Base-by-base conservation (phyloP, 2,329 filamentous ascomycete genomes). In the Penicillium decumbens region DNA sequence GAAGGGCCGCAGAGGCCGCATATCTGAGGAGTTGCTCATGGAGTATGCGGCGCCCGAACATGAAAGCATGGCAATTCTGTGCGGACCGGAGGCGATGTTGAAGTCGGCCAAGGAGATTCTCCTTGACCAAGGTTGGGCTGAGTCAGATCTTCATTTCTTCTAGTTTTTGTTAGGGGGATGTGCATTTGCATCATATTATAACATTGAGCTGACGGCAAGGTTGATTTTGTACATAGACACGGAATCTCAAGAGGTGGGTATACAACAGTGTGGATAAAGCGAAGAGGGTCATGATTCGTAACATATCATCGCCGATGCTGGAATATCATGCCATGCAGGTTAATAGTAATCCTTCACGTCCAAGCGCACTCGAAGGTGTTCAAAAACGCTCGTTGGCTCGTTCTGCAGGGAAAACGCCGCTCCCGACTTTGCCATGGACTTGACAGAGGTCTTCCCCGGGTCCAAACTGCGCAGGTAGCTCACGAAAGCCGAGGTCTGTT, bases 41-140 rank as follows among this genome's bases (percentile, higher is more conserved):
- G 77, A 80, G 53, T 79, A 88, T 65, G 73, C 56, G 29, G 56
- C 61, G 33, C 65, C 56, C n/a, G 74, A 73, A 0, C 77, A 80
- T 52, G 77, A 79, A 10, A 66, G 68, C 23, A 66, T 95, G 75
- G 82, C 89, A 12, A 70, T 95, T 50, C 77, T 95, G 13, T 95
- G 90, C 71, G 90, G 90, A 2, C 90, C 90, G 0, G 81, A 79
- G 58, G 72, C 84, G 3, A 75, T 95, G 74, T 89, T 95, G 71
- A 84, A 82, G 61, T 81, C 77, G 49, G 82, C 81, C 3, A 78
- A 79, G 56, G 66, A 72, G 40, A 78, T 80, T 24, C 65, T 87
- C 60, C 65, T 76, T 46, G 77, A 75, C 10, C 72, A 85, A 66
- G 88, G 88, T 0, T 95, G 88, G 87, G 74, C 67, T 7, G 84